Evolutionary conservation across 345 rosid genomes (phyloP), one percentile per base, ranked within the genome.

Genomic region (Moricandia arvensis): DNA sequence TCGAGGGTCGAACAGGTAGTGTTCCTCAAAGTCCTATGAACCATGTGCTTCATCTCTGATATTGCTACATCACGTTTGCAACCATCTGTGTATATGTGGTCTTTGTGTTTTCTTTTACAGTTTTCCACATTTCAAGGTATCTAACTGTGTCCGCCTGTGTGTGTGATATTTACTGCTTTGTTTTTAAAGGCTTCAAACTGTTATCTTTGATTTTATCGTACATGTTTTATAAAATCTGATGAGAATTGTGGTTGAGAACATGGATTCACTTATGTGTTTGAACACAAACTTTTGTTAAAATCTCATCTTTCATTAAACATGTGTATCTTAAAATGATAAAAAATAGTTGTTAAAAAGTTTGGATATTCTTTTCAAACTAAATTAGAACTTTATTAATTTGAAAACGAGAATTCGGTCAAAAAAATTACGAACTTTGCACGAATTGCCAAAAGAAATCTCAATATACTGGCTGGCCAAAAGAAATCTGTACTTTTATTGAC

Each of bases 21-120:
- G 81, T 83, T 65, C 91, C 97, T 0, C 75, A 72, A 1, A 82
- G 86, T 73, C 91, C 90, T 45, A 65, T 75, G 78, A 83, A 61
- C 33, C 60, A 73, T 8, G 74, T 64, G 17, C 74, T 67, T 24
- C 55, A 26, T n/a, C 47, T 45, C 7, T 77, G 66, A 72, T 58
- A 7, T 17, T 34, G 16, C 5, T 63, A 7, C 65, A 33, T 60
- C 10, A 26, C 38, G 30, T 21, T 24, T 21, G 17, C 53, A n/a
- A 16, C 27, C 13, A 29, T 60, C 2, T 60, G 69, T 62, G 24
- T 47, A 10, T 57, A 43, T 68, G 13, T 68, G n/a, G 34, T 67
- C 17, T 53, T 38, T 31, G 37, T 64, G 67, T 55, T 34, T 69
- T 60, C 24, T 13, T 51, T 69, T n/a, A n/a, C n/a, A n/a, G n/a